phyloP scores from a whole-genome alignment of 768 basidiomycete genomes.

The Omphalotus guepiniiformis region DNA sequence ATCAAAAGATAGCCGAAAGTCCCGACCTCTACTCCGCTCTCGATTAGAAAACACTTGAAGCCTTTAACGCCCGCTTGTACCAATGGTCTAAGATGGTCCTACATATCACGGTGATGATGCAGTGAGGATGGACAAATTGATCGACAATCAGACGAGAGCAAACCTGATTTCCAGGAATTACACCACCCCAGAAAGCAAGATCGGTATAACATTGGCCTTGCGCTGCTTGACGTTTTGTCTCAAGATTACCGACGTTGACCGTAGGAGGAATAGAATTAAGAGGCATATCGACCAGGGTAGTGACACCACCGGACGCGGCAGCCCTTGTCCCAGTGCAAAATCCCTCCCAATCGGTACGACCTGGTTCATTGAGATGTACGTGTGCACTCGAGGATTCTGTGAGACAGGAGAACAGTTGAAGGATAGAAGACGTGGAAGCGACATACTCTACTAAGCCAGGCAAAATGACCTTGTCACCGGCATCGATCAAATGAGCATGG shows the following conservation, averaged over 20 bases:
- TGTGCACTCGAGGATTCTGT: conserved; percentile 56
- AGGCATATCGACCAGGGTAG: conserved; percentile 96
- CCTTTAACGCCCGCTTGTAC: conserved; percentile 82
- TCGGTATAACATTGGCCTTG: conserved; percentile 71
- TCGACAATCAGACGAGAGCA: neutral
- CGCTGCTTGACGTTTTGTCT: conserved; percentile 68
- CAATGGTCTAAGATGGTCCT: conserved; percentile 75
- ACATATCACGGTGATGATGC: neutral
- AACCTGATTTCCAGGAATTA: conserved; percentile 87
- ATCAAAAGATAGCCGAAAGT: conserved; percentile 3
- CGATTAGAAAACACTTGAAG: conserved; percentile 95
- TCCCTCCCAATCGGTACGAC: conserved; percentile 92
- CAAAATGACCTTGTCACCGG: conserved; percentile 54
- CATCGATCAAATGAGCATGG: conserved; percentile 46
- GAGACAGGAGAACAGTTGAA: conserved; percentile 1
- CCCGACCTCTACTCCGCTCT: conserved; percentile 88
- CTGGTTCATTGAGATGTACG: conserved; percentile 93
- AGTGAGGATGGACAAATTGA: neutral
- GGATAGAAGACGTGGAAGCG: neutral
- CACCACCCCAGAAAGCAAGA: conserved; percentile 93
- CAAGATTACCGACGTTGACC: conserved; percentile 74
- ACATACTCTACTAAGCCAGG: conserved; percentile 82
- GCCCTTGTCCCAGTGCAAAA: conserved; percentile 90
- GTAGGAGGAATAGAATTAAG: conserved; percentile 97
- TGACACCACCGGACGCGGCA: conserved; percentile 91